Percentiles rank a stretch among this genome's conserved stretches.
Evolutionary conservation across 192 early-diverging fungal genomes (phyloP).

Genomic region (Gryganskiella cystojenkinii): DNA sequence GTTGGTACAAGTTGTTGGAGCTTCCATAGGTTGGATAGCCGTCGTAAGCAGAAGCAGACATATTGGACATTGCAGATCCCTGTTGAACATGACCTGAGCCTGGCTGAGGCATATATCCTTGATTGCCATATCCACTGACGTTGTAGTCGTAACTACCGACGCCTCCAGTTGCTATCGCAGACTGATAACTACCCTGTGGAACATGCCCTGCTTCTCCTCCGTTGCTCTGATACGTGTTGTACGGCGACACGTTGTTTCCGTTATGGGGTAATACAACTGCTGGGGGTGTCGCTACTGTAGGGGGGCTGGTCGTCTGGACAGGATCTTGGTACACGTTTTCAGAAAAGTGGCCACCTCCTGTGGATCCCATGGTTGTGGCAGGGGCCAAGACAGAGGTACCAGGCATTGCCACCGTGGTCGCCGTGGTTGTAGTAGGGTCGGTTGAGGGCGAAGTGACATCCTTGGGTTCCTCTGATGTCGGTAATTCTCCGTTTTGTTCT

Average conservation of each 20-base stretch:
- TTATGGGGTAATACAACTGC: neutral
- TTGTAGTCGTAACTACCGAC: constrained; percentile 20
- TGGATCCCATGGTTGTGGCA: neutral
- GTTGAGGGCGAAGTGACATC: constrained; percentile 24
- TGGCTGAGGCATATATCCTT: neutral
- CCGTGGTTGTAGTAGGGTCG: neutral
- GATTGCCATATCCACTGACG: neutral
- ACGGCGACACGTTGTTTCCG: neutral
- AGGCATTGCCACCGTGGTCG: neutral
- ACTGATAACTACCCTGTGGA: constrained; percentile 29
- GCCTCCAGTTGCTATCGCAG: neutral
- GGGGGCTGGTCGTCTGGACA: constrained; percentile 10
- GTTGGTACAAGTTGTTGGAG: constrained; percentile 6
- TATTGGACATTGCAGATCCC: constrained; percentile 19
- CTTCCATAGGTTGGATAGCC: constrained; percentile 14
- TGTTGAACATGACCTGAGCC: constrained; percentile 23
- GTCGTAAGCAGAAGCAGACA: constrained; percentile 19
- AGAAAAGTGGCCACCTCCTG: constrained; percentile 7
- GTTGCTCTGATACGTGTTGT: constrained; percentile 15
- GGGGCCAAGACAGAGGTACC: constrained; percentile 12
- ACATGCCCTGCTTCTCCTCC: constrained; percentile 22
- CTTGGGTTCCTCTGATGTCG: constrained; percentile 25
- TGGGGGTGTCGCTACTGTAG: constrained; percentile 14
- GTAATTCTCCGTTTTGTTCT: constrained; percentile 8
- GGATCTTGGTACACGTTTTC: constrained; percentile 32